Evolutionary conservation across 768 basidiomycete genomes (phyloP).

Genomic region (Leccinum aurantiacum): DNA sequence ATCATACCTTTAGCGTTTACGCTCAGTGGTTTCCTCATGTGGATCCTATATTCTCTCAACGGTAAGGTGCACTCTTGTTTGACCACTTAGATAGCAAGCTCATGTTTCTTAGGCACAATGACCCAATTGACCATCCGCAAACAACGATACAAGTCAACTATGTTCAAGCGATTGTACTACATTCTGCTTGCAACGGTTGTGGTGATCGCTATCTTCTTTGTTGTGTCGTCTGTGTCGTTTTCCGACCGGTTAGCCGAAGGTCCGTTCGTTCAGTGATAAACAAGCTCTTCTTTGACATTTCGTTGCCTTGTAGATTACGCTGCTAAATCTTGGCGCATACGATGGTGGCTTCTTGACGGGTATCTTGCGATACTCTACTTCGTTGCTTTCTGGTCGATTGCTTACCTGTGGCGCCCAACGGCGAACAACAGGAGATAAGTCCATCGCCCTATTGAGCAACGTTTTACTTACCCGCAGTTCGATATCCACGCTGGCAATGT

Average conservation of each 20-base stretch:
- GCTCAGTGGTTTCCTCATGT: constrained; percentile 91
- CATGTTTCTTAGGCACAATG: constrained; percentile 68
- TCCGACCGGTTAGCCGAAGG: constrained; percentile 91
- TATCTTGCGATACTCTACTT: constrained; percentile 91
- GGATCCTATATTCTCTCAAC: constrained; percentile 92
- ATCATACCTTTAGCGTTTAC: constrained; percentile 95
- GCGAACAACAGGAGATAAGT: constrained; percentile 84
- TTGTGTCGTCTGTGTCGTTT: constrained; percentile 88
- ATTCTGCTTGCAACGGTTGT: constrained; percentile 82
- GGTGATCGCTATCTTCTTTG: constrained; percentile 85
- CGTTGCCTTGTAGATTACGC: constrained; percentile 69
- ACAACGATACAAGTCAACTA: constrained; percentile 79
- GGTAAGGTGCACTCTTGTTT: constrained; percentile 44
- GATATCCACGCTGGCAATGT: constrained; percentile 82
- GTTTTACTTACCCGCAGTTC: constrained; percentile 23
- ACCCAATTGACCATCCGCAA: constrained; percentile 81
- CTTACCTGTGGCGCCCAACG: constrained; percentile 94
- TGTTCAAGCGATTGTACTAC: constrained; percentile 86
- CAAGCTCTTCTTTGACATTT: neutral
- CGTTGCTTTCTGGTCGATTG: constrained; percentile 72
- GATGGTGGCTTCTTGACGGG: constrained; percentile 97
- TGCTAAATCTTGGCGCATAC: constrained; percentile 81
- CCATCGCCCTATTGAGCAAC: neutral
- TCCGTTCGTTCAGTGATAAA: constrained; percentile 30
- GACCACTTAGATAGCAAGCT: constrained; percentile 2